Conservation (phyloP, 352 stramenopile species). For the Chloridella minuta region DNA sequence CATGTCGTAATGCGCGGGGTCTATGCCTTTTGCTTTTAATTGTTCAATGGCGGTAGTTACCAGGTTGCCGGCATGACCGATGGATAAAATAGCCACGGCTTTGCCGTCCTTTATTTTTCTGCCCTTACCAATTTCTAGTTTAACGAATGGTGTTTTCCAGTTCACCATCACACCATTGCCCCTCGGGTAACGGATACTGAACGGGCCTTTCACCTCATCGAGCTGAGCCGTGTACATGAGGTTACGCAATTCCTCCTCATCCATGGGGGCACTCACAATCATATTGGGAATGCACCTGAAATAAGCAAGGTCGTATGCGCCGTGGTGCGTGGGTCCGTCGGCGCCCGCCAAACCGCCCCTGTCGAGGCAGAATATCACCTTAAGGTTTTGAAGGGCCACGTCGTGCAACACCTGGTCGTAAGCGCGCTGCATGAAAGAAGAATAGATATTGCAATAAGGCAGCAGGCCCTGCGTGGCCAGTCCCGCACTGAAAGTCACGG, state of each 20-base stretch:
- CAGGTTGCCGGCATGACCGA: too few relatives aligned
- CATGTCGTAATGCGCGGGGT: too few relatives aligned
- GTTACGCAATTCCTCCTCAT: constrained; percentile 45
- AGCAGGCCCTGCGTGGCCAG: constrained; percentile 48
- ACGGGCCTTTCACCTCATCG: constrained; percentile 34
- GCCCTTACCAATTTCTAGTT: too few relatives aligned
- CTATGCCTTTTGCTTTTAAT: too few relatives aligned
- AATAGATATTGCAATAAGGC: constrained; percentile 46
- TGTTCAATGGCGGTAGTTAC: too few relatives aligned
- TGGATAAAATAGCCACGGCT: too few relatives aligned
- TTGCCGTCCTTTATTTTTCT: too few relatives aligned
- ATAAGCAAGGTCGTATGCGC: constrained; percentile 40
- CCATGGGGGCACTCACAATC: constrained; percentile 40
- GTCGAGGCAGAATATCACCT: too few relatives aligned
- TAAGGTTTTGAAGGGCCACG: constrained; percentile 47
- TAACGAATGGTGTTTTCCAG: too few relatives aligned
- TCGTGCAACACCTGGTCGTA: constrained; percentile 43
- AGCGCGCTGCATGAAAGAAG: constrained; percentile 44
- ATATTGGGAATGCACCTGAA: constrained; percentile 41
- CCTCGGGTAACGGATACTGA: constrained; percentile 32
- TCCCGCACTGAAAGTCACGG: constrained; percentile 40
- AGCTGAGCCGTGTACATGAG: constrained; percentile 36
- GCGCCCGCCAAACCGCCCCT: constrained; percentile 29
- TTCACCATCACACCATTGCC: constrained; percentile 38
- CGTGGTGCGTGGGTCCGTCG: constrained; percentile 30